These are phyloP conservation scores for Prunus yedoensis DNA, from an alignment of 331 rosid genomes.

Conservation along the genomic window DNA sequence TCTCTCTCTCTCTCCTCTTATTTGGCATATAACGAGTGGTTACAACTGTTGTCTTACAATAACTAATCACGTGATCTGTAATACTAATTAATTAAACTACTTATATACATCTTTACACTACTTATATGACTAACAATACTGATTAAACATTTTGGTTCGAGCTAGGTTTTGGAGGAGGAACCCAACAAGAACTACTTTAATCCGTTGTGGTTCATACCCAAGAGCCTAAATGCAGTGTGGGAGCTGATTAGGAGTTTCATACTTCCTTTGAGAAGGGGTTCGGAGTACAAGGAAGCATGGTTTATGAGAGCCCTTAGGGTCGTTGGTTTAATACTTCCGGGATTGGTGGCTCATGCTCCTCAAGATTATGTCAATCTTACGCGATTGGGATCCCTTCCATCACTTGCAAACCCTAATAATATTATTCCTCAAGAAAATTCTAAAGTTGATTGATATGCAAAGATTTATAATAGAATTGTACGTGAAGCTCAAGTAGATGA, in stretches of 20 bases:
- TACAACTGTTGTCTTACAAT: neutral
- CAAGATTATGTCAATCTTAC: slow-evolving; percentile 50
- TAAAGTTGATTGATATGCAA: slow-evolving; percentile 8
- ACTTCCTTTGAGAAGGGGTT: slow-evolving; percentile 40
- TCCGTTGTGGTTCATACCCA: slow-evolving; percentile 52
- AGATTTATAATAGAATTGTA: neutral
- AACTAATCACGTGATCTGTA: neutral
- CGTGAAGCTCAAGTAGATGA: neutral
- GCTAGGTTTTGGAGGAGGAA: slow-evolving; percentile 57
- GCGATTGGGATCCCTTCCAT: slow-evolving; percentile 41
- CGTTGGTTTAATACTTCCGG: slow-evolving; percentile 61
- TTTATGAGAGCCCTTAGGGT: slow-evolving; percentile 37
- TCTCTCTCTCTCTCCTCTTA: slow-evolving; percentile 1
- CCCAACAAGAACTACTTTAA: slow-evolving; percentile 74
- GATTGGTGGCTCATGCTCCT: slow-evolving; percentile 52
- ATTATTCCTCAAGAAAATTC: neutral
- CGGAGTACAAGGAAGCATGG: slow-evolving; percentile 44
- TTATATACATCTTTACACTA: neutral
- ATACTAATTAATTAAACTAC: no score
- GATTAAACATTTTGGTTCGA: neutral
- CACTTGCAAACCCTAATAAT: neutral
- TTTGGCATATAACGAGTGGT: no score
- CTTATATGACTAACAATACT: neutral
- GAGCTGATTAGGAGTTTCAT: slow-evolving; percentile 61
- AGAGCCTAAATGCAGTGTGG: slow-evolving; percentile 55